Conservation (phyloP, 345 rosid species). For the Citrus glauca region DNA sequence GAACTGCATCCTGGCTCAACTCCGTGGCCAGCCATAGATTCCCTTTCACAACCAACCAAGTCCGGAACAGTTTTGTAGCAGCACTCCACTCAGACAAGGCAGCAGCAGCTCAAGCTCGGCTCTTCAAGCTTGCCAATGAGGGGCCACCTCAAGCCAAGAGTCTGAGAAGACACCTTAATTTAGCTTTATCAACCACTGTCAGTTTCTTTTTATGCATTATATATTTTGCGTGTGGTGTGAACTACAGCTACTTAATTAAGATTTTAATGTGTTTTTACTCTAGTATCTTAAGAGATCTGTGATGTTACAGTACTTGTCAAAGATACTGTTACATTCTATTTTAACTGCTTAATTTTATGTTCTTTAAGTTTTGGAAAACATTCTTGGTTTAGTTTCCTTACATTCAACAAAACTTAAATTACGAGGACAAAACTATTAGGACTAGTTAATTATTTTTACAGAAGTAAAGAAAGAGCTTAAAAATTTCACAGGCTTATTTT, state of each 20-base stretch:
- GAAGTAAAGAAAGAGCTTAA: neutral
- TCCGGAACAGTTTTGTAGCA: constrained; percentile 54
- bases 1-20: constrained; percentile 86
- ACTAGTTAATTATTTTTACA: neutral
- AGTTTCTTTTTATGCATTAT: neutral
- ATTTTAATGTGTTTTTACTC: neutral
- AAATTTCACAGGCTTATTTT: neutral
- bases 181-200: neutral
- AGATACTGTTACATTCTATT: neutral
- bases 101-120: constrained; percentile 70
- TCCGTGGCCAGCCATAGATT: constrained; percentile 70
- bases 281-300: constrained; percentile 1
- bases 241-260: neutral
- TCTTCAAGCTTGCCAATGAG: constrained; percentile 92
- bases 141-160: constrained; percentile 59
- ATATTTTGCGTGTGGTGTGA: neutral
- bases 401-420: neutral
- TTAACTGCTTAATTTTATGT: constrained; percentile 2
- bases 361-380: neutral
- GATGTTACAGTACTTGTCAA: constrained; percentile 1
- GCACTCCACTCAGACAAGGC: constrained; percentile 62
- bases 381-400: neutral
- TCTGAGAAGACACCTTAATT: constrained; percentile 21
- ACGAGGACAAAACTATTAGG: neutral
- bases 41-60: constrained; percentile 73